phyloP scores from a whole-genome alignment of 2,329 filamentous ascomycete species.

The Ceratocystis ficicola region DNA sequence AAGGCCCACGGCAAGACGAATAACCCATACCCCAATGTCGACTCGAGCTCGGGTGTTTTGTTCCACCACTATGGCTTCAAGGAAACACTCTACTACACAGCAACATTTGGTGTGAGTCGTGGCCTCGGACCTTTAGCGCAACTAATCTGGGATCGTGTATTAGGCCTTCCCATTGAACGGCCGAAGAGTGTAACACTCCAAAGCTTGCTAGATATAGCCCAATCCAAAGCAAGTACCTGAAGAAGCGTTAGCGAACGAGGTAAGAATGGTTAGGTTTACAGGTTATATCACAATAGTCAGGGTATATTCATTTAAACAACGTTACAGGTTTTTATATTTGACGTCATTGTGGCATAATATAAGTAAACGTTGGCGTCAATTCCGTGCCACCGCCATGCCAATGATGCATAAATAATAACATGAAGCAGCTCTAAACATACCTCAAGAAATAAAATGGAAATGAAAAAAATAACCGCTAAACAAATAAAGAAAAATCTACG shows the following conservation, averaged over 20 bases:
- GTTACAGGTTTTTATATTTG: not conserved
- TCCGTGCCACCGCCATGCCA: not conserved
- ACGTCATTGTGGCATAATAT: not conserved
- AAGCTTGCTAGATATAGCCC: conserved; percentile 19
- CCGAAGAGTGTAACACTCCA: conserved; percentile 95
- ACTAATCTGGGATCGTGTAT: conserved; percentile 86
- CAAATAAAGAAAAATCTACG: not conserved
- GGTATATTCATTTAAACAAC: too few relatives aligned
- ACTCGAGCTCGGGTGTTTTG: conserved; percentile 81
- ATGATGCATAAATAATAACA: not conserved
- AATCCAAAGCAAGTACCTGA: not conserved
- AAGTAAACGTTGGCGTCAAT: not conserved
- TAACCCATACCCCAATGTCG: conserved; percentile 96
- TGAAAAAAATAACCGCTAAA: not conserved
- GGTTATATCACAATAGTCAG: too few relatives aligned
- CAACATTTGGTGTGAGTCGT: conserved; percentile 56
- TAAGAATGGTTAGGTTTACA: not conserved
- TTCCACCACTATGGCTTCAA: conserved; percentile 98
- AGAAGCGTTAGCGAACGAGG: not conserved
- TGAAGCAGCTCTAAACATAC: not conserved
- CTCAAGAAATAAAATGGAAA: too few relatives aligned
- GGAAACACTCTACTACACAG: conserved; percentile 88
- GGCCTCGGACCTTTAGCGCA: conserved; percentile 82
- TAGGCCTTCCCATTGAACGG: conserved; percentile 90
- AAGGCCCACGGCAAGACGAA: conserved; percentile 96